Evolutionary conservation across 2,329 filamentous ascomycete genomes (phyloP).

Genomic region (Sodiomyces alkalinus): DNA sequence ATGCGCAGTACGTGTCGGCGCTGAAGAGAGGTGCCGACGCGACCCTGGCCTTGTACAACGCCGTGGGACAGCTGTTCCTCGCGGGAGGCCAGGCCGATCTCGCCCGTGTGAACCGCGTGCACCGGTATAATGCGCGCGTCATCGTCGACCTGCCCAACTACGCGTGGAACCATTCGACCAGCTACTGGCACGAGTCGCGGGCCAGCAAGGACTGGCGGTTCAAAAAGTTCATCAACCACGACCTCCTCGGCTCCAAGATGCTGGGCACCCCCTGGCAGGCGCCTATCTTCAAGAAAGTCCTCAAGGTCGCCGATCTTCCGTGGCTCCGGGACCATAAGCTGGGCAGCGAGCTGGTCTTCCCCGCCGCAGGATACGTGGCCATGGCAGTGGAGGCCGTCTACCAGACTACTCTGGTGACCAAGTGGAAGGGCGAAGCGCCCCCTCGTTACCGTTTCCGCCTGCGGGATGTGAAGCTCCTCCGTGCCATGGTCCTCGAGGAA

Average conservation of each 20-base stretch:
- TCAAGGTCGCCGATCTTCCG: slow-evolving; percentile 10
- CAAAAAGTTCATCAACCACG: slow-evolving; percentile 1
- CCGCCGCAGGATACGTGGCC: slow-evolving; percentile 6
- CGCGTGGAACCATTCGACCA: slow-evolving; percentile 3
- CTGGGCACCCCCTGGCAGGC: slow-evolving; percentile 1
- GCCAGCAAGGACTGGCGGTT: slow-evolving; percentile 1
- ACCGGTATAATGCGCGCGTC: neutral
- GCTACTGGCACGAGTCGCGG: slow-evolving; percentile 4
- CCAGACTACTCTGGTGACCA: neutral
- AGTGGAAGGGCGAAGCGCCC: neutral
- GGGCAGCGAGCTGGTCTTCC: slow-evolving; percentile 24
- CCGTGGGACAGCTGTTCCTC: slow-evolving; percentile 3
- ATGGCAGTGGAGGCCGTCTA: slow-evolving; percentile 5
- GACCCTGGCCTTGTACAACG: neutral
- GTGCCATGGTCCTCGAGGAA: slow-evolving; percentile 3
- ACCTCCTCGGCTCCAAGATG: slow-evolving; percentile 4
- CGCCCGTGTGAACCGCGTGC: slow-evolving; percentile 1
- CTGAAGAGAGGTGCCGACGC: neutral
- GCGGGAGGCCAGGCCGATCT: neutral
- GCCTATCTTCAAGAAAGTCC: slow-evolving; percentile 1
- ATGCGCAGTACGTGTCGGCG: slow-evolving; percentile 1
- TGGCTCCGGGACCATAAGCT: slow-evolving; percentile 26
- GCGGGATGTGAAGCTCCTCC: no score
- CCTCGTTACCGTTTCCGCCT: no score
- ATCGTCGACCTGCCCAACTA: slow-evolving; percentile 6